Evolutionary conservation across 139 green algal genomes (phyloP), one percentile per base, ranked within the genome.

Genomic region (Klebsormidium nitens): DNA sequence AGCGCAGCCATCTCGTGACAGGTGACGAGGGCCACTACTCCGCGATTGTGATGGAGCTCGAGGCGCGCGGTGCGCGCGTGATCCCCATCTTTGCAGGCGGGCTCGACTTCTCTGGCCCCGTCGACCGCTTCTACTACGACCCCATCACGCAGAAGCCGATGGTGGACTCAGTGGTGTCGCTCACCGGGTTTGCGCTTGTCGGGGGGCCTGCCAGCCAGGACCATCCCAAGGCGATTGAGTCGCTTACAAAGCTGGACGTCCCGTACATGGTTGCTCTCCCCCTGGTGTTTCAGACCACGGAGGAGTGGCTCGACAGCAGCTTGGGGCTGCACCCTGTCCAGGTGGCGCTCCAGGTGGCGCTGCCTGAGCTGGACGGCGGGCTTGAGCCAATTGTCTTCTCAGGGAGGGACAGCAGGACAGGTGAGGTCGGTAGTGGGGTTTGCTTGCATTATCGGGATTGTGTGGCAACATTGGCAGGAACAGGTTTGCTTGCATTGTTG

Each of bases 361-460:
- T 99, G 70, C 94, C 94, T 35, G 94, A 99, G 89, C 88, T 99
- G 59, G 94, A 99, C 71, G 94, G 94, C 56, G 94, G 83, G 56
- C 88, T 99, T 26, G 94, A 99, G 89, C 94, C 94, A 56, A 95
- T 99, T 46, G 90, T 99, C 42, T 99, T 99, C 79, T 95, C 94
- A 35, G 94, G 94, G 26, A 82, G 94, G 23, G 94, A 99, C 83
- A 88, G 81, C 74, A 89, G 87, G 82, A 97, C 93, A 3, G 93
- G 71, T 77, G 36, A n/a, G n/a, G n/a, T n/a, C n/a, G n/a, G n/a
- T 17, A 19, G 17, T 28, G 44, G 44, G 17, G 44, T 52, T 52
- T 17, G 19, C 19, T 52, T 17, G 17, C 44, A 52, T n/a, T n/a
- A n/a, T n/a, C n/a, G n/a, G n/a, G n/a, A n/a, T n/a, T n/a, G n/a